phyloP scores from a whole-genome alignment of 140 eudicot genomes.

The Anethum foeniculum region DNA sequence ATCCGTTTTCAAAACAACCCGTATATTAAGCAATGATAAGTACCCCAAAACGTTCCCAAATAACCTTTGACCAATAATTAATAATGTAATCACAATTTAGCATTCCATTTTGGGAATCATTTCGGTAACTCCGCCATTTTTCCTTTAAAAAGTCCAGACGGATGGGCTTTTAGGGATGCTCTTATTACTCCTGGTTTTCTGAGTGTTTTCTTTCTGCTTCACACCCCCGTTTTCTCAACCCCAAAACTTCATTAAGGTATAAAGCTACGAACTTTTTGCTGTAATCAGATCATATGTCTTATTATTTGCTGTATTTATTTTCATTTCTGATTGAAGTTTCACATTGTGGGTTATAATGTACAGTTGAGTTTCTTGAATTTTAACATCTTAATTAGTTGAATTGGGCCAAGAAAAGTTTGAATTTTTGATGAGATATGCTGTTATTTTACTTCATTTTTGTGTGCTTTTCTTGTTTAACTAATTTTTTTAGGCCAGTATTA shows the following conservation, averaged over 20 bases:
- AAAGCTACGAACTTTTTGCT: slow-evolving; percentile 4
- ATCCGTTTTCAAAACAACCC: too few relatives aligned
- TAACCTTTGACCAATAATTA: too few relatives aligned
- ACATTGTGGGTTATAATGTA: not conserved
- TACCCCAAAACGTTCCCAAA: too few relatives aligned
- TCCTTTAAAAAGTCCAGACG: too few relatives aligned
- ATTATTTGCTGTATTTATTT: slow-evolving; percentile 1
- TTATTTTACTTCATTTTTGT: not conserved
- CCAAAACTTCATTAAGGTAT: slow-evolving; percentile 57
- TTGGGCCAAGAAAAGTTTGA: not conserved
- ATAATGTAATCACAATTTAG: too few relatives aligned
- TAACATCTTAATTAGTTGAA: not conserved
- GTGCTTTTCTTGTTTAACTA: not conserved
- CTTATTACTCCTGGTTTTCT: slow-evolving; percentile 3
- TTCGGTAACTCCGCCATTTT: too few relatives aligned
- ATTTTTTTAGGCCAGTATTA: not conserved
- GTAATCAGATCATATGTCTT: slow-evolving; percentile 27
- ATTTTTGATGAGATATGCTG: not conserved
- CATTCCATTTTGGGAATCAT: too few relatives aligned
- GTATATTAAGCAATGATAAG: too few relatives aligned
- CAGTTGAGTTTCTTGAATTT: not conserved
- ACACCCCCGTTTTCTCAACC: slow-evolving; percentile 21
- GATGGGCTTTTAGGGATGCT: too few relatives aligned
- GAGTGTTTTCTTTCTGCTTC: slow-evolving; percentile 4
- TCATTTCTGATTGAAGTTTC: slow-evolving; percentile 4